These are phyloP conservation scores for Suhomyces chickasaworum DNA, from an alignment of 1,139 yeast genomes.

Conservation along the genomic window DNA sequence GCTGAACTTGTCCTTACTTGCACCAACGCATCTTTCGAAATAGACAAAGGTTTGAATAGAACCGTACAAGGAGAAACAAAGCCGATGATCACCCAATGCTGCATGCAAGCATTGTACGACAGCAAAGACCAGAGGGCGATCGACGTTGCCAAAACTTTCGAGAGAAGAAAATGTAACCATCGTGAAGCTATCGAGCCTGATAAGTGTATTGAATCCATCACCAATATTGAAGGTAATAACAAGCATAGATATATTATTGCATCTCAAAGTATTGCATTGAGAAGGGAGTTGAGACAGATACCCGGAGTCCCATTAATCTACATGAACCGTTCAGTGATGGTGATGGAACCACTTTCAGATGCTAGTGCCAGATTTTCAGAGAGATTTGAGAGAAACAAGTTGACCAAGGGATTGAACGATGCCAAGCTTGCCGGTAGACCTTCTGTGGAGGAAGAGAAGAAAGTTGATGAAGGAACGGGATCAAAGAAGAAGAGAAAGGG, in stretches of 20 bases:
- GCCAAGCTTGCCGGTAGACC: conserved; percentile 39
- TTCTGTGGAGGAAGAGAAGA: conserved; percentile 14
- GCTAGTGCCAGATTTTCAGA: conserved; percentile 62
- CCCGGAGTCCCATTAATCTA: conserved; percentile 92
- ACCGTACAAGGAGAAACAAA: conserved; percentile 86
- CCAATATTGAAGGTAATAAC: conserved; percentile 70
- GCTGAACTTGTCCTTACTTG: conserved; percentile 73
- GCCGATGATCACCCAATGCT: conserved; percentile 96
- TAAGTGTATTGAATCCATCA: conserved; percentile 76
- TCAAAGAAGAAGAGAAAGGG: conserved; percentile 58
- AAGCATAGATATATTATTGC: conserved; percentile 91
- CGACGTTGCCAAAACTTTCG: conserved; percentile 75
- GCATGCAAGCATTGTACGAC: conserved; percentile 81
- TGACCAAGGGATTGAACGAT: conserved; percentile 76
- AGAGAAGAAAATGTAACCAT: conserved; percentile 72
- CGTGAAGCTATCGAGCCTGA: conserved; percentile 66
- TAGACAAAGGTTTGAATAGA: conserved; percentile 73
- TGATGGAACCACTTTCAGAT: conserved; percentile 88
- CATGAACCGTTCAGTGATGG: conserved; percentile 89
- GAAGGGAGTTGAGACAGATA: conserved; percentile 66
- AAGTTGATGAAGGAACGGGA: conserved; percentile 19
- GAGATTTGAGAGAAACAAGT: conserved; percentile 61
- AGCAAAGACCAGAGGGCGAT: conserved; percentile 74
- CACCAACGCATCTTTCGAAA: conserved; percentile 66
- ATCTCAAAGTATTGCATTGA: conserved; percentile 69